These are phyloP conservation scores for Hypomyces rosellus DNA, from an alignment of 2,329 filamentous ascomycete genomes.

Conservation along the genomic window DNA sequence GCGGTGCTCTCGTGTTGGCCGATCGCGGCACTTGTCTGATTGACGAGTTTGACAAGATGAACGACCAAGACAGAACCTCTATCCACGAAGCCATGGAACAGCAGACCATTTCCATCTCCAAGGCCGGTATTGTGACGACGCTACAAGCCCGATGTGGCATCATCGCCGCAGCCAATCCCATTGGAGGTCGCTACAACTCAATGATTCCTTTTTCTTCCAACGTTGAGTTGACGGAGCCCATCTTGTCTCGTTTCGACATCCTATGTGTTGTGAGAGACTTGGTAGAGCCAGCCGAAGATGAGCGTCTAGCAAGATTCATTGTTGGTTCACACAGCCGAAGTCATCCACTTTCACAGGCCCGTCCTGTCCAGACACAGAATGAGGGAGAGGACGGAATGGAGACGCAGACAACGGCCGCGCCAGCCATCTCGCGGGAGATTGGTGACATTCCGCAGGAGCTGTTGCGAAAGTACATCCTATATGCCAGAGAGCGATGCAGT, in stretches of 20 bases:
- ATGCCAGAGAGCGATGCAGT: conserved; percentile 79
- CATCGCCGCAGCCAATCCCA: conserved; percentile 93
- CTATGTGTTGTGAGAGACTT: conserved; percentile 93
- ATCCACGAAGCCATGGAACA: conserved; percentile 99
- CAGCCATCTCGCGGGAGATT: conserved; percentile 31
- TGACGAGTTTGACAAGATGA: conserved; percentile 99
- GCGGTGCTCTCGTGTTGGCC: conserved; percentile 88
- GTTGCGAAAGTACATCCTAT: conserved; percentile 92
- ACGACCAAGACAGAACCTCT: conserved; percentile 94
- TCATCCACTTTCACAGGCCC: conserved; percentile 58
- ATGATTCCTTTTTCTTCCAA: conserved; percentile 95
- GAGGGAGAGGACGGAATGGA: conserved; percentile 39
- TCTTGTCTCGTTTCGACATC: conserved; percentile 96
- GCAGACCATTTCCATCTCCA: conserved; percentile 98
- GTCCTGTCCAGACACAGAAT: conserved; percentile 16
- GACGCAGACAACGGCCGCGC: conserved; percentile 23
- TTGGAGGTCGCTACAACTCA: conserved; percentile 92
- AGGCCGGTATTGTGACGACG: conserved; percentile 96
- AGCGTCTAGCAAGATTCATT: conserved; percentile 88
- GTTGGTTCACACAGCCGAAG: conserved; percentile 90
- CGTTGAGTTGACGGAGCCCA: conserved; percentile 93
- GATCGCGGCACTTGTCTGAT: conserved; percentile 94
- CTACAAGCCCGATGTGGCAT: conserved; percentile 93
- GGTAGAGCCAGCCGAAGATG: conserved; percentile 86
- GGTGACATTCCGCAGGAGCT: conserved; percentile 86